Base-by-base conservation (phyloP, 768 basidiomycete species). In the Boletus huronensis region DNA sequence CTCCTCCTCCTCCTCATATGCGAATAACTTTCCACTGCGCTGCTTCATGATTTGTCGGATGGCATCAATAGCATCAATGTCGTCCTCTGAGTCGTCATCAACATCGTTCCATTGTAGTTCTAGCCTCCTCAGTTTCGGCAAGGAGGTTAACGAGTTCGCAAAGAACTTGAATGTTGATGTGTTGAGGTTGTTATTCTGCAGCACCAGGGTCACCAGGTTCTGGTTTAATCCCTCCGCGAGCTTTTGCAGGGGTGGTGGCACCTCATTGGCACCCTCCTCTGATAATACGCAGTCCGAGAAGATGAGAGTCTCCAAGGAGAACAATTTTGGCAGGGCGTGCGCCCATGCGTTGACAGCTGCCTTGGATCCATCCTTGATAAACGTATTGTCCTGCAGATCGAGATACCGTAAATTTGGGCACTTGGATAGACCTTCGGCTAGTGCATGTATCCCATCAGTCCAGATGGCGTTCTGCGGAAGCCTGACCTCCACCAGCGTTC, bases 401-500 rank as follows among this genome's bases (percentile, higher is more conserved):
- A 99, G 80, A 59, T 84, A 74, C 64, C 84, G 77, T 48, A 99
- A 75, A 39, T 77, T 73, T 3, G 77, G 73, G 68, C 87, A 88
- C 52, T 84, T 77, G 13, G 83, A 70, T 31, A 99, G 71, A 5
- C 94, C 96, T 23, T 71, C 67, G 6, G 91, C 90, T 23, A 99
- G 82, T 11, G 83, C 81, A 9, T 79, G 80, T 65, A 96, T 88
- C 5, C 97, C 97, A 54, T 87, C 87, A 85, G 91, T 91, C 59
- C 93, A 80, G 63, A 99, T 98, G 5, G 96, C 97, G 65, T 99
- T 98, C 77, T 98, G 95, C n/a, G 91, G 90, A 85, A 98, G 87
- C 54, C 90, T 82, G 29, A 98, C 87, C 60, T 97, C 92, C 49
- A 77, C 77, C 31, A 99, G 80, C 6, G 83, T 84, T 7, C 82